Conservation (phyloP, 148 eudicot genomes). For the Vaccinium myrtillus region DNA sequence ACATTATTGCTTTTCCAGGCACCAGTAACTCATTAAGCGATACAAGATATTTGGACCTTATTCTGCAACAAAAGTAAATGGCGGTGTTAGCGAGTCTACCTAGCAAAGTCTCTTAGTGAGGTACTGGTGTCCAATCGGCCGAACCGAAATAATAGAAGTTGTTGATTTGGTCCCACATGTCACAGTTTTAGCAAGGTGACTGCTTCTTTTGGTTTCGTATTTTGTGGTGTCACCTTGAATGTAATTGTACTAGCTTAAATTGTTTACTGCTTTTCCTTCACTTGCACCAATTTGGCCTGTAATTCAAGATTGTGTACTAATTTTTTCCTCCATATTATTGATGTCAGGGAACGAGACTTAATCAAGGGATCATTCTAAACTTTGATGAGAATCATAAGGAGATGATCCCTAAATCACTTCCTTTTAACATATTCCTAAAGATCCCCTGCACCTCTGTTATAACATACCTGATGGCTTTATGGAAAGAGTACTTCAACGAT, state of each 20-base stretch:
- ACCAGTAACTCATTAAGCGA: neutral
- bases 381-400: slow-evolving; percentile 22
- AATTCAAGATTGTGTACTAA: neutral
- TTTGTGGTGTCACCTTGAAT: neutral
- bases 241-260: neutral
- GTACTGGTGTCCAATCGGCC: neutral
- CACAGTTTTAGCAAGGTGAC: neutral
- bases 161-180: neutral
- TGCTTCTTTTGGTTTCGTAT: neutral
- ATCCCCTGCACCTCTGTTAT: slow-evolving; percentile 18
- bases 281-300: neutral
- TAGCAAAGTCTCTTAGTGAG: neutral
- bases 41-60: neutral
- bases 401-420: slow-evolving; percentile 12
- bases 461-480: slow-evolving; percentile 17
- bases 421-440: slow-evolving; percentile 6
- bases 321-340: neutral
- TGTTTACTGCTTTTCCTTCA: neutral
- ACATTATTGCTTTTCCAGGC: neutral
- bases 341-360: slow-evolving; percentile 37
- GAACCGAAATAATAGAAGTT: neutral
- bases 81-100: neutral
- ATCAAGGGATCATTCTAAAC: slow-evolving; percentile 46
- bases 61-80: neutral
- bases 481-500: neutral